Evolutionary conservation across 2,329 filamentous ascomycete species (phyloP).

Genomic region (Purpureocillium lavendulum): DNA sequence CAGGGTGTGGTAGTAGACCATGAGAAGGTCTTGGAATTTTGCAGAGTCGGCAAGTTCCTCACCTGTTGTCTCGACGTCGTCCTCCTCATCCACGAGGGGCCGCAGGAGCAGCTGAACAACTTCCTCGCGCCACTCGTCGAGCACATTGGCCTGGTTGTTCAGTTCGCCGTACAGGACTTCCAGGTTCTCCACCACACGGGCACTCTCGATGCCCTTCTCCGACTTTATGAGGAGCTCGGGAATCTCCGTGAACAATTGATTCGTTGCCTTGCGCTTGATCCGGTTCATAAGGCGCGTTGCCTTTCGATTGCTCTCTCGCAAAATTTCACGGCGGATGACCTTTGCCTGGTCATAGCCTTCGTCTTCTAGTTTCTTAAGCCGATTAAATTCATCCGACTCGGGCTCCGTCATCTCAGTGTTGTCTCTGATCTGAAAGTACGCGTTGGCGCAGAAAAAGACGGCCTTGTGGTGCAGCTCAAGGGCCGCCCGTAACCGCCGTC

Average conservation of each 20-base stretch:
- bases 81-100: constrained; percentile 77
- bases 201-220: constrained; percentile 63
- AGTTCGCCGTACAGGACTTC: constrained; percentile 57
- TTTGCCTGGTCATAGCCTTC: constrained; percentile 74
- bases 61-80: constrained; percentile 64
- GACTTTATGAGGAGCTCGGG: constrained; percentile 45
- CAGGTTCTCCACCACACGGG: constrained; percentile 56
- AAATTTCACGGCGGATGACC: constrained; percentile 64
- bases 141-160: constrained; percentile 61
- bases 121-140: constrained; percentile 67
- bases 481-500: constrained; percentile 58
- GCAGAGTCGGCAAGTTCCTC: constrained; percentile 87
- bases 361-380: constrained; percentile 62
- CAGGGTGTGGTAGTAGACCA: constrained; percentile 75
- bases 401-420: constrained; percentile 55
- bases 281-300: constrained; percentile 47
- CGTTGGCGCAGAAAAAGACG: constrained; percentile 77
- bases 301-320: constrained; percentile 42
- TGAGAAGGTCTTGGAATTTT: constrained; percentile 79
- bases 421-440: constrained; percentile 74
- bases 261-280: constrained; percentile 43
- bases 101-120: constrained; percentile 64
- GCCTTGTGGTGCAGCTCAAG: constrained; percentile 77
- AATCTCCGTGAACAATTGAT: constrained; percentile 52
- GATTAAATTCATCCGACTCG: constrained; percentile 57